Evolutionary conservation across 352 stramenopile genomes (phyloP).

Genomic region (Globisporangium emineosum): DNA sequence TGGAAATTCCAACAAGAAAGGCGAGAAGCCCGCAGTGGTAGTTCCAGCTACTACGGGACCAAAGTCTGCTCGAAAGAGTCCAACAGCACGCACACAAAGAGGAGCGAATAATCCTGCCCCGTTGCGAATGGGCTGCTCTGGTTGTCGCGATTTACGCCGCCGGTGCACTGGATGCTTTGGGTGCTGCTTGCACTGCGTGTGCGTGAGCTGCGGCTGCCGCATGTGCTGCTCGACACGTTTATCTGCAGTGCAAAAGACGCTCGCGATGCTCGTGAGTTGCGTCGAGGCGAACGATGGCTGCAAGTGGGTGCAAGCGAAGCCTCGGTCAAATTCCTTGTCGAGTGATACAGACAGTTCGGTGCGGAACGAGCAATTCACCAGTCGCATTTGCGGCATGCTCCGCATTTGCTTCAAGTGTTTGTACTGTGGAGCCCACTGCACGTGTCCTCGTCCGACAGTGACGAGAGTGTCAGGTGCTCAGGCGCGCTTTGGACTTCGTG

Average conservation of each 20-base stretch:
- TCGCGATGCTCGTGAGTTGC: constrained; percentile 47
- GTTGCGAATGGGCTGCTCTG: constrained; percentile 58
- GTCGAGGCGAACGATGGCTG: constrained; percentile 62
- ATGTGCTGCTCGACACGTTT: constrained; percentile 66
- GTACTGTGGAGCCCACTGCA: constrained; percentile 41
- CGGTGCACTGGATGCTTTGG: constrained; percentile 61
- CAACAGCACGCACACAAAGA: constrained; percentile 15
- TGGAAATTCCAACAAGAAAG: not conserved
- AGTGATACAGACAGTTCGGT: constrained; percentile 4
- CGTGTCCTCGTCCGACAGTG: constrained; percentile 21
- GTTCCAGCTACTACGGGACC: not conserved
- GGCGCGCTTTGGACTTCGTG: constrained; percentile 15
- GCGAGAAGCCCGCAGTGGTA: not conserved
- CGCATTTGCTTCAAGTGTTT: constrained; percentile 35
- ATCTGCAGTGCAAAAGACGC: constrained; percentile 54
- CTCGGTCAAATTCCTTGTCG: constrained; percentile 8
- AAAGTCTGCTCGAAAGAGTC: constrained; percentile 7
- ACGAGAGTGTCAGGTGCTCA: not conserved
- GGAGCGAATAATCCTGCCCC: constrained; percentile 23
- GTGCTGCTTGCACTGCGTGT: constrained; percentile 72
- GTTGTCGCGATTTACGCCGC: constrained; percentile 54
- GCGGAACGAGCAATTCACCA: constrained; percentile 3
- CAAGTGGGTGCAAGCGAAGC: constrained; percentile 38
- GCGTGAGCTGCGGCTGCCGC: constrained; percentile 63
- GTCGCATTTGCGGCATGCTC: constrained; percentile 31